A percentile compares a stretch with the other conserved stretches of the same genome.
Evolutionary conservation across 768 basidiomycete genomes (phyloP).

Genomic region (Suillus hirtellus): DNA sequence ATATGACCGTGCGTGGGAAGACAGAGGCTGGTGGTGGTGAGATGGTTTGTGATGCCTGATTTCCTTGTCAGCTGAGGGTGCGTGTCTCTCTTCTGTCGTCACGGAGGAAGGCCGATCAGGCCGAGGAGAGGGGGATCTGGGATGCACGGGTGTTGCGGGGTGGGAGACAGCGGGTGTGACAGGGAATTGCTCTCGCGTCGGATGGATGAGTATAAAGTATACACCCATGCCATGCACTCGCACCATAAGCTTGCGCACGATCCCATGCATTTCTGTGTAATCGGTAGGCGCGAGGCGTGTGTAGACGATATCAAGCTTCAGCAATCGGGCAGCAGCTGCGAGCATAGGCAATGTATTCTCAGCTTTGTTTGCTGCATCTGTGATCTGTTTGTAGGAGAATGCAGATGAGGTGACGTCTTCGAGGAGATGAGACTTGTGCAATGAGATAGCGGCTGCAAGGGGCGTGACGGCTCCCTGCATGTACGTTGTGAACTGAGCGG

Average conservation of each 20-base stretch:
- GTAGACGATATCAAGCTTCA: conserved; percentile 61
- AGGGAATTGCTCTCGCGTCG: conserved; percentile 58
- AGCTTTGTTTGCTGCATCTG: conserved; percentile 33
- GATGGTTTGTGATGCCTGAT: not conserved
- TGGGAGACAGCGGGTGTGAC: conserved; percentile 43
- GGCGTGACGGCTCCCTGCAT: conserved; percentile 51
- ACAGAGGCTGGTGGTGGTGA: conserved; percentile 1
- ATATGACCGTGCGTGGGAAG: conserved; percentile 7
- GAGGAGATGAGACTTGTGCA: conserved; percentile 49
- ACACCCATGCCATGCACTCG: conserved; percentile 61
- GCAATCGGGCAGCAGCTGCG: conserved; percentile 50
- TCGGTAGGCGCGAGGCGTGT: conserved; percentile 60
- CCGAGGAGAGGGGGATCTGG: conserved; percentile 35
- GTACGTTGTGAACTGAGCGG: conserved; percentile 54
- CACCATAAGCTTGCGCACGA: conserved; percentile 51
- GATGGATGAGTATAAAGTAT: conserved; percentile 67
- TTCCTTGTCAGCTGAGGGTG: conserved; percentile 3
- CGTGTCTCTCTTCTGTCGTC: conserved; percentile 6
- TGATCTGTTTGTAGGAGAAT: conserved; percentile 35
- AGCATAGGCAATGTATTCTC: conserved; percentile 57
- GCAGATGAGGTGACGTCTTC: conserved; percentile 37
- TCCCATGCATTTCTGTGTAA: conserved; percentile 49
- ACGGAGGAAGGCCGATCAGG: not conserved
- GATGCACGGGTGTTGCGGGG: conserved; percentile 34
- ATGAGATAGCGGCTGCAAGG: conserved; percentile 42